A percentile compares a stretch with the other conserved stretches of the same genome.
Evolutionary conservation across 164 flowering plant species (phyloP).

Genomic region (Macadamia integrifolia): DNA sequence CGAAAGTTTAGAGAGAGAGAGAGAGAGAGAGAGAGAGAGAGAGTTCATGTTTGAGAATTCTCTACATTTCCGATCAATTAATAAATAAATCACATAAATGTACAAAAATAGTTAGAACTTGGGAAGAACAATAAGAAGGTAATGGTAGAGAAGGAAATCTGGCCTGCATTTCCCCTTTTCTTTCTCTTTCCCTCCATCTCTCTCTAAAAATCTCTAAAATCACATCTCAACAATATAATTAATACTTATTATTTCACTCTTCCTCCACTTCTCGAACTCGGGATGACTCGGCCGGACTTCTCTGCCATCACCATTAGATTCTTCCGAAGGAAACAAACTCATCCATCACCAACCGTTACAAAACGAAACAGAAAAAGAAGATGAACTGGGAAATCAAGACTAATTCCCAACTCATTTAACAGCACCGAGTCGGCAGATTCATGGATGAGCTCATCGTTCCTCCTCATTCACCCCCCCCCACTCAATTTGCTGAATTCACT

Average conservation of each 20-base stretch:
- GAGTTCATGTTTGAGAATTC: slow-evolving; percentile 4
- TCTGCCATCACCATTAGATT: slow-evolving; percentile 46
- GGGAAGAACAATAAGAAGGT: neutral
- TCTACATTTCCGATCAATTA: slow-evolving; percentile 6
- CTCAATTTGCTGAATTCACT: neutral
- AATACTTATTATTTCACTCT: neutral
- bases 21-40: neutral
- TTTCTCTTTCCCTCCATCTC: neutral
- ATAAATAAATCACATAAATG: slow-evolving; percentile 24
- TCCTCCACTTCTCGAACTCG: slow-evolving; percentile 45
- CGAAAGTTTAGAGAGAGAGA: too few relatives aligned
- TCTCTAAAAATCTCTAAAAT: neutral
- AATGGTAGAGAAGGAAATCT: too few relatives aligned
- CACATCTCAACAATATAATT: neutral
- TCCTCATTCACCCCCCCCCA: neutral
- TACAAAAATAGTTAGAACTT: slow-evolving; percentile 16
- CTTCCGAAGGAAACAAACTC: slow-evolving; percentile 26
- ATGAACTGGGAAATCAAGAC: neutral
- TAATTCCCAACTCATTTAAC: too few relatives aligned
- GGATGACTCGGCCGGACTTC: slow-evolving; percentile 58
- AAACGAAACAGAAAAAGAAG: neutral
- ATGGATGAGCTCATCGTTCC: neutral
- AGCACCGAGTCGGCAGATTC: too few relatives aligned
- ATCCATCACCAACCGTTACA: neutral
- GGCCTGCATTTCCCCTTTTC: neutral